Base-by-base conservation (phyloP, 805 yeast genomes). In the Lachancea waltii region DNA sequence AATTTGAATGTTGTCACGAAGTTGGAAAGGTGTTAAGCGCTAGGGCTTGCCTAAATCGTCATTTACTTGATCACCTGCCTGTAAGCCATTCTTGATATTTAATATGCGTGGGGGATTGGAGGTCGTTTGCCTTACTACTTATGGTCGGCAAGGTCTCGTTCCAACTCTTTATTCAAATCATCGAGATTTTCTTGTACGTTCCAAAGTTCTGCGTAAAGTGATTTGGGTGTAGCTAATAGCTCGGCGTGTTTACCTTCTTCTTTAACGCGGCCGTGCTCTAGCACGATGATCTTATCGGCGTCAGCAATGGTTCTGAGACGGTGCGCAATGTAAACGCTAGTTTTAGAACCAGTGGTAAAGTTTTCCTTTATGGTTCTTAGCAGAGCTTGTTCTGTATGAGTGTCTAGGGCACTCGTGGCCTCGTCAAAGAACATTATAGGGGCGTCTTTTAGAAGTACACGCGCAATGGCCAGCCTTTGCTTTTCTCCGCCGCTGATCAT, bases 401-500 rank as follows among this genome's bases (percentile, higher is more conserved):
- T 92, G 59, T 92, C 98, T 33, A 92, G 69, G 0, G 98, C 97
- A 33, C 95, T 81, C 0, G 98, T 85, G 2, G 98, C 97, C 56
- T 92, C 98, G 56, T 92, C 98, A 49, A 92, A 89, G 60, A 92
- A 90, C 40, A 94, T 83, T 34, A 92, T 85, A 19, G 92, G 90
- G 0, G 97, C 77, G 46, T 77, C 71, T 60, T 92, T 92, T 49
- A 92, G 64, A 30, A 92, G 61, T n/a, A 92, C 75, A 46, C 98
- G 72, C 1, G 97, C 92, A 47, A 92, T 86, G 0, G 98, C 97
- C 30, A 92, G 68, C 45, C 98, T 68, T 63, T 92, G 98, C 58
- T 92, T 89, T 59, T 92, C 98, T 44, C 98, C 98, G n/a, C 98
- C 98, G 18, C 96, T 86, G 33, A 92, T 89, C 98, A 92, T 92